A percentile compares a stretch with the other conserved stretches of the same genome.
Conservation (phyloP, 2,329 filamentous ascomycete species). For the Paecilomyces dactylethromorphus region DNA sequence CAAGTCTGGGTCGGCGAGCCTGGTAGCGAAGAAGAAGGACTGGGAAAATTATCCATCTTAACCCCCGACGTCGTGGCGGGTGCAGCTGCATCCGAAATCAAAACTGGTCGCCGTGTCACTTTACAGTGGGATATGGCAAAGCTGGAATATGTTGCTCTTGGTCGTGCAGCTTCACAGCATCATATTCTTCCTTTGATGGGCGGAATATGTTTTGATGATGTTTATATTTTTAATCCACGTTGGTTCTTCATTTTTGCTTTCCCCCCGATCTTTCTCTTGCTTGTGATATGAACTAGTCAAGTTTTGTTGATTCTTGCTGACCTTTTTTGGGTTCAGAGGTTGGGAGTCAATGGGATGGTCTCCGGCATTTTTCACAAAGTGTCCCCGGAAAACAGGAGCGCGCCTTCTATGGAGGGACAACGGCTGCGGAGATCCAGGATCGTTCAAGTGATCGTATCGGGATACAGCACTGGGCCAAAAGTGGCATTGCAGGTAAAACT, state of each 20-base stretch:
- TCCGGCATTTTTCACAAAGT: background rate
- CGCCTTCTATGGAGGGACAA: background rate
- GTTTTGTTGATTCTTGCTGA: too few species aligned
- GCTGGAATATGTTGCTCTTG: background rate
- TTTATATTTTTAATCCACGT: background rate
- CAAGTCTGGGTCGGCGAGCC: background rate
- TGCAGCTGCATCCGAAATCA: background rate
- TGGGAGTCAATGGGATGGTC: background rate
- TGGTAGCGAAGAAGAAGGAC: background rate
- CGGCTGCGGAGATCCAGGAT: background rate
- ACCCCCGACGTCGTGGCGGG: background rate
- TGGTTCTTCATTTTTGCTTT: too few species aligned
- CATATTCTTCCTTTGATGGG: background rate
- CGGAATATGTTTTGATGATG: background rate
- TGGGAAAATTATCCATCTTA: background rate
- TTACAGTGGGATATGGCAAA: background rate
- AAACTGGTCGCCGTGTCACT: background rate
- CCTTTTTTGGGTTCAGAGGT: too few species aligned
- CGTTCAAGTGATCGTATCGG: background rate
- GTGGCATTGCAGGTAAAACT: too few species aligned
- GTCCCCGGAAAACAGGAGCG: background rate
- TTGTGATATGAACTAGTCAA: too few species aligned
- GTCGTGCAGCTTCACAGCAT: background rate
- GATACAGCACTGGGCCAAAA: background rate
- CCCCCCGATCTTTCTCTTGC: too few species aligned